A percentile compares a stretch with the other conserved stretches of the same genome.
These are phyloP conservation scores for Calocybe cyanea DNA, from an alignment of 768 basidiomycete genomes.

Conservation along the genomic window DNA sequence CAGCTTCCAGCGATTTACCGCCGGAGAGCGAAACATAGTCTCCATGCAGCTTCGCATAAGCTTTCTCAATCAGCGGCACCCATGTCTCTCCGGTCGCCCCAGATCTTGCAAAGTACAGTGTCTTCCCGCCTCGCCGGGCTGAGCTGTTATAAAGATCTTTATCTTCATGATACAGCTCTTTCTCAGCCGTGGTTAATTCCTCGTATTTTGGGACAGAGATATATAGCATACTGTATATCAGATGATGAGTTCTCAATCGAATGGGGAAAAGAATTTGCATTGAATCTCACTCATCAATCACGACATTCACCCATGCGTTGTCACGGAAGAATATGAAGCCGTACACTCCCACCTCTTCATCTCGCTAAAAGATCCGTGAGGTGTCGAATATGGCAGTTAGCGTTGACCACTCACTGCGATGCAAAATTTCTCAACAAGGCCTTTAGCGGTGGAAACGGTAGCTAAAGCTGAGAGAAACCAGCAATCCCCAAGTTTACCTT, in stretches of 20 bases:
- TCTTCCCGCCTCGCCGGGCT: constrained; percentile 45
- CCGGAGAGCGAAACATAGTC: constrained; percentile 34
- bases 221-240: constrained; percentile 43
- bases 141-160: constrained; percentile 41
- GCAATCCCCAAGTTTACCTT: constrained; percentile 51
- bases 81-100: constrained; percentile 48
- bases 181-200: constrained; percentile 35
- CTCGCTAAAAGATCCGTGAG: constrained; percentile 28
- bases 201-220: constrained; percentile 49
- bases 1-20: constrained; percentile 40
- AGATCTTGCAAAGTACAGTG: constrained; percentile 47
- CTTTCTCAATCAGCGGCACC: constrained; percentile 60
- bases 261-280: not conserved
- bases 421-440: constrained; percentile 49
- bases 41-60: constrained; percentile 54
- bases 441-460: constrained; percentile 43
- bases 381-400: too few relatives aligned
- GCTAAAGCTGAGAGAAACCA: constrained; percentile 55
- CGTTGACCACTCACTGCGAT: constrained; percentile 27
- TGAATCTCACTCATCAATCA: constrained; percentile 51
- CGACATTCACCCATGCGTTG: constrained; percentile 46
- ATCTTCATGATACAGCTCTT: constrained; percentile 48
- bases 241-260: not conserved
- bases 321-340: constrained; percentile 58
- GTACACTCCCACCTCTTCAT: constrained; percentile 52